Base-by-base conservation (phyloP, 1,139 yeast species). In the Candida neerlandica region DNA sequence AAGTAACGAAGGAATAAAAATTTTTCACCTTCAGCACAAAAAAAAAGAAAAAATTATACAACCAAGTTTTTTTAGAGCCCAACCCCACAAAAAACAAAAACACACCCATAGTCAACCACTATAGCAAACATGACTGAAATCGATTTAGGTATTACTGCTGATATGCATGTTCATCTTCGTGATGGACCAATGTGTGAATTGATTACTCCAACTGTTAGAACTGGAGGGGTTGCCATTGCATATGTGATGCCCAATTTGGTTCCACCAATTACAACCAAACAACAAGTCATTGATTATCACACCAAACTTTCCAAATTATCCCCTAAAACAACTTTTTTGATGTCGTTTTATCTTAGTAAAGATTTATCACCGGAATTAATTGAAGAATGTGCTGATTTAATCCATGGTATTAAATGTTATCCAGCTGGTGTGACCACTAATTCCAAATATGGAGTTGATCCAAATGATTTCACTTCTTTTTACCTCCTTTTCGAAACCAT, bases 361-460 rank as follows among this genome's bases (percentile, higher is more conserved):
- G 88, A 84, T 1, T 75, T 94, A 57, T 89, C 96, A 0, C 97
- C 98, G 0, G 96, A 89, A 56, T 73, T 90, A 42, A 84, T 94
- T 51, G 82, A 80, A 49, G 80, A 82, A 58, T 97, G 97, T 29
- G 95, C 94, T n/a, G 86, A 86, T 2, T 86, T 86, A 47, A 83
- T 91, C 37, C 84, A 87, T 38, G 96, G 96, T 51, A 88, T 91
- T 56, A 95, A 94, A 66, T 91, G 97, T 66, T 94, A 95, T 65
- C 99, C 99, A 29, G 97, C 98, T 1, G 99, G 99, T 44, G 99
- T 95, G 32, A 94, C 99, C 12, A 94, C 99, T 45, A 95, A 94
- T 71, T 89, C 97, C 6, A 70, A 80, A 46, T 89, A 86, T n/a
- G 99, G 99, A 41, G 97, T 94, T 33, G 94, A 87, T 66, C 95